phyloP scores from a whole-genome alignment of 768 basidiomycete genomes.

The Kwoniella newhampshirensis region DNA sequence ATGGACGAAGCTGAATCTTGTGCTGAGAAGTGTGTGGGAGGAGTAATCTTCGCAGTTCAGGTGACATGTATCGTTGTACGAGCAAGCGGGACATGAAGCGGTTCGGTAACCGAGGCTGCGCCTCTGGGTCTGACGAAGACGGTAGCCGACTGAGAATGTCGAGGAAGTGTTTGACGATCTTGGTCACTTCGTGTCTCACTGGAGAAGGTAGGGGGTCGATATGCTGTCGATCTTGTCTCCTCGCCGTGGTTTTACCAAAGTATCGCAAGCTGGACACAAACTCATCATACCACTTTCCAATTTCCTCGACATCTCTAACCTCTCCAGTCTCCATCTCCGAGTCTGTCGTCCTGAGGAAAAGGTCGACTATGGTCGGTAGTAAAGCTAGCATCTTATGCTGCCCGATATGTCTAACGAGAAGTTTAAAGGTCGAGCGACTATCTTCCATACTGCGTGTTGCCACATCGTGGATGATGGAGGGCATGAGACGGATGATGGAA shows the following conservation, averaged over 20 bases:
- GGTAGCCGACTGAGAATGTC: constrained; percentile 5
- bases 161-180: constrained; percentile 4
- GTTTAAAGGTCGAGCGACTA: not conserved
- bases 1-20: constrained; percentile 3
- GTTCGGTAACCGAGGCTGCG: constrained; percentile 2
- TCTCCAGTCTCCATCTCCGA: constrained; percentile 3
- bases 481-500: constrained; percentile 15
- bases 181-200: constrained; percentile 3
- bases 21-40: not conserved
- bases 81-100: constrained; percentile 1
- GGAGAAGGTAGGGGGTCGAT: constrained; percentile 11
- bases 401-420: constrained; percentile 8
- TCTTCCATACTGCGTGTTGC: not conserved
- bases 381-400: constrained; percentile 21
- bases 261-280: constrained; percentile 8
- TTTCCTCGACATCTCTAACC: not conserved
- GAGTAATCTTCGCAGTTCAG: constrained; percentile 10
- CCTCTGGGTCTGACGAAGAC: constrained; percentile 4
- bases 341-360: constrained; percentile 5
- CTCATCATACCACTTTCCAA: not conserved
- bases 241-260: not conserved
- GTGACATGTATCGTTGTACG: constrained; percentile 12
- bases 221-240: not conserved
- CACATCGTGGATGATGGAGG: constrained; percentile 8
- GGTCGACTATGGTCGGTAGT: constrained; percentile 8